phyloP scores from a whole-genome alignment of 202 grass and related monocot genomes.

The Schoenoplectus triqueter region DNA sequence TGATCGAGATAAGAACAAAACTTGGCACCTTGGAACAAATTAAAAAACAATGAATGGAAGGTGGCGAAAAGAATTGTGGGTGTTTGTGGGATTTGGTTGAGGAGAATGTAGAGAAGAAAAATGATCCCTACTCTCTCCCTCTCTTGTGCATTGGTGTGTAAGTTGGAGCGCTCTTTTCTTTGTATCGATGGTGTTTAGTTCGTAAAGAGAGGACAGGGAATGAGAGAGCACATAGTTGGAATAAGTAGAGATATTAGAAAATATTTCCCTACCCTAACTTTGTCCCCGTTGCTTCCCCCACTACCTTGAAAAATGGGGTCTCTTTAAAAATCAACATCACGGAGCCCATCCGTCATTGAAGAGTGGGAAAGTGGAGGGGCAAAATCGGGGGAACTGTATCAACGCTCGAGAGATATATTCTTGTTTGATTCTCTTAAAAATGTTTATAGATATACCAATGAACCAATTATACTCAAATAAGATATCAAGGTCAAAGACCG shows the following conservation, averaged over 20 bases:
- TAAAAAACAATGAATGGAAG: constrained; percentile 39
- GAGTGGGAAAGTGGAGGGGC: too few species aligned
- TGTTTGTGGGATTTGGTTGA: constrained; percentile 46
- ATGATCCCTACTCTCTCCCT: background rate
- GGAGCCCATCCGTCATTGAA: too few species aligned
- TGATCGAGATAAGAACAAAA: constrained; percentile 31
- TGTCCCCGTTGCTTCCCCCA: too few species aligned
- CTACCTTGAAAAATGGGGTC: too few species aligned
- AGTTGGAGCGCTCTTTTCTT: constrained; percentile 12
- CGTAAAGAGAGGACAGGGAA: constrained; percentile 8
- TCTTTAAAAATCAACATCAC: too few species aligned
- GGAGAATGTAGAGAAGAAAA: constrained; percentile 15
- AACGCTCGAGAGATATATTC: constrained; percentile 31
- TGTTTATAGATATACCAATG: background rate
- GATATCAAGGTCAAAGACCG: background rate
- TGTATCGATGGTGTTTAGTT: constrained; percentile 23
- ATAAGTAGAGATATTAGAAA: background rate
- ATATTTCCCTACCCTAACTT: too few species aligned
- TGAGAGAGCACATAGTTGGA: constrained; percentile 19
- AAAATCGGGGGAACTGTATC: too few species aligned
- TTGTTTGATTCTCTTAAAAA: constrained; percentile 36
- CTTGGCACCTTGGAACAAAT: constrained; percentile 41
- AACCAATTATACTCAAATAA: background rate
- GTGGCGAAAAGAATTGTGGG: constrained; percentile 28
- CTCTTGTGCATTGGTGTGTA: constrained; percentile 22